These are phyloP conservation scores for Colletotrichum sp. DNA, from an alignment of 2,329 filamentous ascomycete species.

Conservation along the genomic window DNA sequence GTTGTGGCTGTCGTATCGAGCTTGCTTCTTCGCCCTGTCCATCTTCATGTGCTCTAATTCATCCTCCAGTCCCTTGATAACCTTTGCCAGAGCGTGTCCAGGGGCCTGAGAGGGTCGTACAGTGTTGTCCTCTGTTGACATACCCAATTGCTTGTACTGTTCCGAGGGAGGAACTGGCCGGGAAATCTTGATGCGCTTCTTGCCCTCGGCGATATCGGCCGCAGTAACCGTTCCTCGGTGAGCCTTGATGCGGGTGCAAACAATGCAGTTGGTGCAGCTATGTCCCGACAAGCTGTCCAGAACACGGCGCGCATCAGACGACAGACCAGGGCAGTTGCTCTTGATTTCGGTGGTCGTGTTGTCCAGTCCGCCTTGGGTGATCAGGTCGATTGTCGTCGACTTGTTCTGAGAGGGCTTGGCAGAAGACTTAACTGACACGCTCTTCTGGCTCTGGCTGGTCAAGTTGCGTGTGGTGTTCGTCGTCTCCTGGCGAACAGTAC, in stretches of 20 bases:
- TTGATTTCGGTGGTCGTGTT: slow-evolving; percentile 14
- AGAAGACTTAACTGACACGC: slow-evolving; percentile 4
- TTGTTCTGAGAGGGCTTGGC: slow-evolving; percentile 12
- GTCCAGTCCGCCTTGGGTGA: slow-evolving; percentile 18
- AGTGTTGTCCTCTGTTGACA: slow-evolving; percentile 59
- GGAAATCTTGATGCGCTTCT: slow-evolving; percentile 66
- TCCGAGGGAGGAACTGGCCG: slow-evolving; percentile 72
- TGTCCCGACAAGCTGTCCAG: slow-evolving; percentile 60
- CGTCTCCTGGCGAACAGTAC: slow-evolving; percentile 5
- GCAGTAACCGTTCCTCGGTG: slow-evolving; percentile 42
- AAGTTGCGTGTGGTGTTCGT: slow-evolving; percentile 22
- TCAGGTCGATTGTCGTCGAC: slow-evolving; percentile 19
- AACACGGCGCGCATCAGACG: slow-evolving; percentile 55
- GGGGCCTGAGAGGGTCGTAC: slow-evolving; percentile 74
- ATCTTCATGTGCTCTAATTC: slow-evolving; percentile 80
- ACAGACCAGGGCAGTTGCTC: slow-evolving; percentile 49
- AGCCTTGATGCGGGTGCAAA: slow-evolving; percentile 60
- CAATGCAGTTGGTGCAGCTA: slow-evolving; percentile 60
- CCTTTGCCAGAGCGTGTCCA: slow-evolving; percentile 75
- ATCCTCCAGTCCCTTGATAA: slow-evolving; percentile 82
- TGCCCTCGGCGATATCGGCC: slow-evolving; percentile 43
- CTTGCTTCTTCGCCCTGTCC: slow-evolving; percentile 66
- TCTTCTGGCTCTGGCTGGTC: slow-evolving; percentile 24
- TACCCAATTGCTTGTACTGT: slow-evolving; percentile 21
- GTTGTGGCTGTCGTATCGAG: slow-evolving; percentile 70